Base-by-base conservation (phyloP, 176 grass and related monocot genomes). In the Musa troglodytarum region DNA sequence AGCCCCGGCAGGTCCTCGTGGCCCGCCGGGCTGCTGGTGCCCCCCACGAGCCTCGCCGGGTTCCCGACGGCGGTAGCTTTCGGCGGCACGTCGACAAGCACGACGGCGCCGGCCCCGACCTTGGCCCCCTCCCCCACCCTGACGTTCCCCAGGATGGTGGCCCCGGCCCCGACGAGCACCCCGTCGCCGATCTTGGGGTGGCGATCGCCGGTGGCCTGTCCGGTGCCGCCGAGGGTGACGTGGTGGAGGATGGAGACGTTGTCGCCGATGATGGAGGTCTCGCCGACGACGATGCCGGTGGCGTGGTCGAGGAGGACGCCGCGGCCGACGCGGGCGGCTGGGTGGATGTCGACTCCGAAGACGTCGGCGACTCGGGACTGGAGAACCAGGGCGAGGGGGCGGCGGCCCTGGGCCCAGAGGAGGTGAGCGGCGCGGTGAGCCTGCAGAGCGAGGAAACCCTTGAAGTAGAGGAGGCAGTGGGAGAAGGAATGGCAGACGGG, bases 381-480 rank as follows among this genome's bases (percentile, higher is more conserved):
- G 34, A 43, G 34, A 49, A 96, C 74, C 50, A 92, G 73, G 6
- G 92, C 89, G 3, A 86, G 29, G 1, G 82, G 74, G 1, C 9
- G 1, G 17, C 89, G 92, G 59, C 84, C 79, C 6, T 89, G 82
- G 20, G 77, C 21, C 86, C 88, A 92, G 22, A 96, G 83, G 23
- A 11, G 82, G 82, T 96, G 86, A 2, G 92, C 92, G 43, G 83
- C 80, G 49, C 92, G 92, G 86, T 96, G 82, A 11, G 87, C 84
- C 70, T 96, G 92, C 61, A 96, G 72, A 16, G 92, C 89, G 10
- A 96, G 80, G 81, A 96, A 96, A 4, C 92, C 92, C 78, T 96
- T 96, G 92, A 89, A 92, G 82, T 96, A 89, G 62, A 96, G 86
- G 79, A 96, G 92, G 82, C 88, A 96, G 79, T 96, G 92, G 3